Conservation (phyloP, 306 rosid species). For the Begonia fuchsioides region DNA sequence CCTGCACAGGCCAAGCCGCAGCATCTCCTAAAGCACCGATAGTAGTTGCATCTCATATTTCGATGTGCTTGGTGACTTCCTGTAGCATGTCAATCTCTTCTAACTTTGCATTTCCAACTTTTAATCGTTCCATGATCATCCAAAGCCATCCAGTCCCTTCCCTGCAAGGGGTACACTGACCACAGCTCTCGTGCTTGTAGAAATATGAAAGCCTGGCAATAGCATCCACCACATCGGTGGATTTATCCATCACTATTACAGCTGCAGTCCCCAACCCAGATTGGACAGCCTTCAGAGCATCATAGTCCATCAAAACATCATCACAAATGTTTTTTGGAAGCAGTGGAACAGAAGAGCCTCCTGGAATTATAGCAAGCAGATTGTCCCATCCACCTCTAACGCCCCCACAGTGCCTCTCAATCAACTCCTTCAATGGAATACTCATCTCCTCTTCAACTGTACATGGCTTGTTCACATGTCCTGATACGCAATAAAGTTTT, state of each 20-base stretch:
- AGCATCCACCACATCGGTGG: slow-evolving; percentile 94
- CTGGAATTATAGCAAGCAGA: slow-evolving; percentile 88
- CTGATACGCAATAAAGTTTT: slow-evolving; percentile 77
- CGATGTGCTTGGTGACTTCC: slow-evolving; percentile 95
- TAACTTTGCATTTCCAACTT: slow-evolving; percentile 89
- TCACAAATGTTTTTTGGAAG: slow-evolving; percentile 79
- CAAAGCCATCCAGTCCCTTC: slow-evolving; percentile 99
- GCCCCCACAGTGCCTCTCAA: slow-evolving; percentile 99
- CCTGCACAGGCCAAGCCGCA: slow-evolving; percentile 99
- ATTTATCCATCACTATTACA: slow-evolving; percentile 97
- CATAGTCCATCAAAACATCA: slow-evolving; percentile 93
- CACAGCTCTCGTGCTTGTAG: slow-evolving; percentile 98
- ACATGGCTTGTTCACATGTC: slow-evolving; percentile 97
- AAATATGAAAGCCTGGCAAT: slow-evolving; percentile 96
- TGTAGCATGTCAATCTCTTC: slow-evolving; percentile 99
- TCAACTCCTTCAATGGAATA: slow-evolving; percentile 78
- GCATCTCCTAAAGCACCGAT: slow-evolving; percentile 98
- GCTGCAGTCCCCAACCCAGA: slow-evolving; percentile 97
- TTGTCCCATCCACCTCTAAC: slow-evolving; percentile 99
- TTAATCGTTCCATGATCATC: slow-evolving; percentile 96
- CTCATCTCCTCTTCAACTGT: slow-evolving; percentile 99
- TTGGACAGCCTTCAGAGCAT: slow-evolving; percentile 77
- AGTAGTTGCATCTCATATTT: slow-evolving; percentile 97
- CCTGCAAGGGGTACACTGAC: slow-evolving; percentile 98
- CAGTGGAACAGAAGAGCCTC: slow-evolving; percentile 96